phyloP scores from a whole-genome alignment of 140 eudicot genomes.

The Ambrosia hybrid region DNA sequence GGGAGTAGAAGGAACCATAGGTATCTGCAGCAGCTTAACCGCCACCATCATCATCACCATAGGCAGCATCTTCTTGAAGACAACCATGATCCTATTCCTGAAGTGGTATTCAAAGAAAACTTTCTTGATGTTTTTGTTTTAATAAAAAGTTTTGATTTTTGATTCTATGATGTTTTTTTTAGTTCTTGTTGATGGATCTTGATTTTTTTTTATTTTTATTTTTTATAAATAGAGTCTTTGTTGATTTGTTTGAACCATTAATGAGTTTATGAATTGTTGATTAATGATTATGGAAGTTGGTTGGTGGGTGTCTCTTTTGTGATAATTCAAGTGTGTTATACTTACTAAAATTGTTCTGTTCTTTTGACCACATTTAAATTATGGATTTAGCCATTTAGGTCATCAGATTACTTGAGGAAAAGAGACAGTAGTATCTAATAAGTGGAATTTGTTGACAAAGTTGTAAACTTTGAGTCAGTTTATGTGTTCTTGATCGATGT shows the following conservation, averaged over 20 bases:
- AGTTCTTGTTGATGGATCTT: conserved; percentile 6
- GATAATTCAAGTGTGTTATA: conserved; percentile 11
- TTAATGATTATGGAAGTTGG: conserved; percentile 21
- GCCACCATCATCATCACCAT: conserved; percentile 36
- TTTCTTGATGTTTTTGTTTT: not conserved
- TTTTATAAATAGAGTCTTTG: not conserved
- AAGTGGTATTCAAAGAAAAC: conserved; percentile 43
- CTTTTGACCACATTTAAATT: conserved; percentile 15
- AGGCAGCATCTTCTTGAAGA: conserved; percentile 38
- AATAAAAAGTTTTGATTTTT: not conserved
- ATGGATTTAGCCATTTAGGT: conserved; percentile 19
- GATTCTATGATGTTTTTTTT: not conserved
- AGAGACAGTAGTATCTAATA: not conserved
- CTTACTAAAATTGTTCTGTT: conserved; percentile 11
- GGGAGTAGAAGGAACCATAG: conserved; percentile 52
- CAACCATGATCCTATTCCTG: conserved; percentile 59
- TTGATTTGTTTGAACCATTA: conserved; percentile 8
- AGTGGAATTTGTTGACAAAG: not conserved
- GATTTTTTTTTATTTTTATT: not conserved
- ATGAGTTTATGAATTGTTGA: conserved; percentile 16
- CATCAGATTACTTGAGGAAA: not conserved
- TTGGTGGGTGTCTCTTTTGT: conserved; percentile 28
- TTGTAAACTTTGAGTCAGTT: not conserved
- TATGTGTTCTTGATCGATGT: conserved; percentile 7
- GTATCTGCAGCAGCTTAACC: conserved; percentile 41